Base-by-base conservation (phyloP, 768 basidiomycete species). In the Lactifluus echinatus region DNA sequence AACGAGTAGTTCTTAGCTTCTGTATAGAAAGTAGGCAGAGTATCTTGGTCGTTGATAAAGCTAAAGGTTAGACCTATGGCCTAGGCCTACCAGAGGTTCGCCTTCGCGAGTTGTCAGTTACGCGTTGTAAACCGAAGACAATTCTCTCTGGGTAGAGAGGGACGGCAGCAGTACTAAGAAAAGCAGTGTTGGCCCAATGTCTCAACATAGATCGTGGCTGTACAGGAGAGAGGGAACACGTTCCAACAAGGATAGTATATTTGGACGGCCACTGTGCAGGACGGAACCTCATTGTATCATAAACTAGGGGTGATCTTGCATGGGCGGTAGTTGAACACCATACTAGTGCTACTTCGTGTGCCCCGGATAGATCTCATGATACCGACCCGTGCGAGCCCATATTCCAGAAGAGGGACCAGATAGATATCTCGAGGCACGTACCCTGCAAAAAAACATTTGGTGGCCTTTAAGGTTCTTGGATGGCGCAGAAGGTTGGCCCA, bases 141-240 rank as follows among this genome's bases (percentile, higher is more conserved):
- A 59, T 56, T 82, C 78, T 6, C 68, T 68, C 78, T 76, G 79
- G 61, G 80, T 71, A 79, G 77, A 81, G 23, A 82, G 60, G 77
- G 3, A 75, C 76, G 34, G 80, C 71, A 2, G 77, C 76, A 8
- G 77, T 72, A 6, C 78, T 78, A n/a, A 79, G 68, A 8, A 73
- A 74, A n/a, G 21, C 79, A 64, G 63, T 81, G 79, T 64, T 78
- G 79, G 59, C 72, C 75, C 55, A 79, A 65, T 5, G 74, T 74
- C 36, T 79, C 65, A 0, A 73, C 73, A 59, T 78, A 79, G 2
- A 78, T 79, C 7, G 78, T 74, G 3, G 79, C 77, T 8, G 63
- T 61, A 70, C 17, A 67, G 60, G 43, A 68, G 70, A 19, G 69
- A 66, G n/a, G n/a, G n/a, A n/a, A n/a, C n/a, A n/a, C n/a, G n/a